Conservation (phyloP, 768 basidiomycete genomes). For the Collybiopsis luxurians region DNA sequence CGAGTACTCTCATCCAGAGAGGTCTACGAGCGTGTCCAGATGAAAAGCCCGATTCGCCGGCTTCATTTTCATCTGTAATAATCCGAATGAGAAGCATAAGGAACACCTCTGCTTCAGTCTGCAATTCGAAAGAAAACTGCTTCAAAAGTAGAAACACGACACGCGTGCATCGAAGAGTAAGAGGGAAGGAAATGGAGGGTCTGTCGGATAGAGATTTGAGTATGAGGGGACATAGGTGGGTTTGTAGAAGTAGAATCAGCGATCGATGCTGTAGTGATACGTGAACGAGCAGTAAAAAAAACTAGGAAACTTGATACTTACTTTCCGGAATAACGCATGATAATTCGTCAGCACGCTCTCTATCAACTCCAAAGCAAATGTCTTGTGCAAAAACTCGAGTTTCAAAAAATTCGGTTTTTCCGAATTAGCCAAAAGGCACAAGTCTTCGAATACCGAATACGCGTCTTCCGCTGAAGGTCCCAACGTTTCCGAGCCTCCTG, state of each 20-base stretch:
- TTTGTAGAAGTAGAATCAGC: conserved; percentile 79
- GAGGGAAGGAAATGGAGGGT: conserved; percentile 64
- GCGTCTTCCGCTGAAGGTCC: conserved; percentile 84
- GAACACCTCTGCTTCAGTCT: conserved; percentile 85
- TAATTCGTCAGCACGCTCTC: conserved; percentile 96
- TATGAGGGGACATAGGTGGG: conserved; percentile 87
- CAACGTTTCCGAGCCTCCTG: conserved; percentile 62
- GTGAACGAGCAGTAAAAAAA: neutral
- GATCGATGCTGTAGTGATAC: conserved; percentile 62
- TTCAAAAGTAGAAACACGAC: conserved; percentile 93
- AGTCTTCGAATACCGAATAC: conserved; percentile 86
- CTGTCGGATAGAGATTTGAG: conserved; percentile 83
- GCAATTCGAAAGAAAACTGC: conserved; percentile 80
- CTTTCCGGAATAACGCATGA: conserved; percentile 80
- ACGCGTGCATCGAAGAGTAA: conserved; percentile 87
- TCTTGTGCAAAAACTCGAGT: conserved; percentile 81
- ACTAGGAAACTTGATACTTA: conserved; percentile 24
- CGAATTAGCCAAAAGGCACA: conserved; percentile 84
- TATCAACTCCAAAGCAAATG: conserved; percentile 94
- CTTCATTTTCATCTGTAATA: conserved; percentile 48
- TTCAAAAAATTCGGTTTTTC: conserved; percentile 81
- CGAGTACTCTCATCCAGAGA: conserved; percentile 85
- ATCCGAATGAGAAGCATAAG: conserved; percentile 68
- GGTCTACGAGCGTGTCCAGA: conserved; percentile 42
- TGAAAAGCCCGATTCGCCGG: conserved; percentile 25